These are phyloP conservation scores for Skeletonema grethae DNA, from an alignment of 108 stramenopile genomes.

Conservation along the genomic window DNA sequence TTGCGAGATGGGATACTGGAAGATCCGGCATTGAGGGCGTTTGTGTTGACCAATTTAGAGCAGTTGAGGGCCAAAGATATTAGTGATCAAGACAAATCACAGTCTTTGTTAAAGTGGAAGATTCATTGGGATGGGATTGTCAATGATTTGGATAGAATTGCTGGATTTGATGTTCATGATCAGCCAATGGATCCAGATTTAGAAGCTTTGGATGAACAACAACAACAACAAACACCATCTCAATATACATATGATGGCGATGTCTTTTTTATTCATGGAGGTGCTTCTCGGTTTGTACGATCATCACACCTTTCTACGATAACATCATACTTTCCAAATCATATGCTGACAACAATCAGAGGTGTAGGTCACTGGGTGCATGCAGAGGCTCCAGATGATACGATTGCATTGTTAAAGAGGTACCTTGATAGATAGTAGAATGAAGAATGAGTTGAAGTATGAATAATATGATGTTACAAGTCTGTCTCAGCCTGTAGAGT, in stretches of 20 bases:
- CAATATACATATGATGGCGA: constrained; percentile 63
- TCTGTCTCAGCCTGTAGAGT: no score
- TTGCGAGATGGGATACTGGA: constrained; percentile 58
- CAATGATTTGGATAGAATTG: constrained; percentile 70
- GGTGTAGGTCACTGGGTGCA: constrained; percentile 96
- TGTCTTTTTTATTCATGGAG: constrained; percentile 89
- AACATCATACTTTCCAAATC: constrained; percentile 84
- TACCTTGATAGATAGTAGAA: constrained; percentile 71
- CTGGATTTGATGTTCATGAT: constrained; percentile 75
- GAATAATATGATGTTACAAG: no score
- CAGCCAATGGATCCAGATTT: constrained; percentile 23
- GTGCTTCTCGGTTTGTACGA: constrained; percentile 90
- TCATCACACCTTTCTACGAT: constrained; percentile 81
- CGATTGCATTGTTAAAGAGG: constrained; percentile 71
- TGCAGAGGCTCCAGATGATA: constrained; percentile 89
- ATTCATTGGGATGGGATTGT: constrained; percentile 83
- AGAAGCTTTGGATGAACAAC: neutral
- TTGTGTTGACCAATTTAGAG: constrained; percentile 89
- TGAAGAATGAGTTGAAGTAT: neutral
- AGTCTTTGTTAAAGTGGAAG: constrained; percentile 66
- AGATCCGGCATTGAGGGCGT: constrained; percentile 88
- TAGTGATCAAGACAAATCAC: constrained; percentile 9
- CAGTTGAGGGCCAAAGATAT: constrained; percentile 26
- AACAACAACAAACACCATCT: neutral
- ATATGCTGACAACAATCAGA: constrained; percentile 87